These are phyloP conservation scores for Cladorrhinum samala DNA, from an alignment of 495 filamentous ascomycete genomes.

Conservation along the genomic window DNA sequence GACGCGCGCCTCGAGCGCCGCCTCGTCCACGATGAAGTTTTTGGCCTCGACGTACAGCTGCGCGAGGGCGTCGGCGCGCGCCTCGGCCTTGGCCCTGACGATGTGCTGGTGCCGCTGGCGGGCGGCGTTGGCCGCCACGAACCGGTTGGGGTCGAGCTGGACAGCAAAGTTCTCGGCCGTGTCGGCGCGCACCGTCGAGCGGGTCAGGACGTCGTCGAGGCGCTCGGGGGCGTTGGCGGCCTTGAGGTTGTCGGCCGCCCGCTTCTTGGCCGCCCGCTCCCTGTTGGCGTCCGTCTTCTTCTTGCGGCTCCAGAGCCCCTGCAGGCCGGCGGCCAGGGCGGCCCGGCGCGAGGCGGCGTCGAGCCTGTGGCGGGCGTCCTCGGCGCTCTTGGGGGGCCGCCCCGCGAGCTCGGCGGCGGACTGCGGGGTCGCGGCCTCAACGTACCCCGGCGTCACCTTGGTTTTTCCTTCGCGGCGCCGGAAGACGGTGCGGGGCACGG, in stretches of 20 bases:
- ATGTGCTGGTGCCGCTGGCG: slow-evolving; percentile 16
- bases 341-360: slow-evolving; percentile 34
- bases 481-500: slow-evolving; percentile 41
- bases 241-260: slow-evolving; percentile 17
- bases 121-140: slow-evolving; percentile 25
- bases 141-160: slow-evolving; percentile 28
- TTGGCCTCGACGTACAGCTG: slow-evolving; percentile 43
- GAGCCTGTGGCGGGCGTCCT: slow-evolving; percentile 27
- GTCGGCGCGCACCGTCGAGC: slow-evolving; percentile 28
- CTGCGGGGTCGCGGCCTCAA: slow-evolving; percentile 19
- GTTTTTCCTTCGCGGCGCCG: slow-evolving; percentile 25
- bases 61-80: slow-evolving; percentile 38
- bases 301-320: slow-evolving; percentile 36
- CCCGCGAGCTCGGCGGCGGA: slow-evolving; percentile 22
- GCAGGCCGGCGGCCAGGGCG: slow-evolving; percentile 31
- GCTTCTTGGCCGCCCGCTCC: slow-evolving; percentile 7
- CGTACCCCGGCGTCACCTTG: slow-evolving; percentile 27
- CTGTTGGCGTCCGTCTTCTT: slow-evolving; percentile 9
- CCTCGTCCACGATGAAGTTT: slow-evolving; percentile 42
- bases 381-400: slow-evolving; percentile 21
- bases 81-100: slow-evolving; percentile 26
- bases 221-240: slow-evolving; percentile 34
- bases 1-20: slow-evolving; percentile 33
- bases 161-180: slow-evolving; percentile 26
- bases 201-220: slow-evolving; percentile 39